These are phyloP conservation scores for Lagenaria siceraria DNA, from an alignment of 306 rosid genomes.

Conservation along the genomic window DNA sequence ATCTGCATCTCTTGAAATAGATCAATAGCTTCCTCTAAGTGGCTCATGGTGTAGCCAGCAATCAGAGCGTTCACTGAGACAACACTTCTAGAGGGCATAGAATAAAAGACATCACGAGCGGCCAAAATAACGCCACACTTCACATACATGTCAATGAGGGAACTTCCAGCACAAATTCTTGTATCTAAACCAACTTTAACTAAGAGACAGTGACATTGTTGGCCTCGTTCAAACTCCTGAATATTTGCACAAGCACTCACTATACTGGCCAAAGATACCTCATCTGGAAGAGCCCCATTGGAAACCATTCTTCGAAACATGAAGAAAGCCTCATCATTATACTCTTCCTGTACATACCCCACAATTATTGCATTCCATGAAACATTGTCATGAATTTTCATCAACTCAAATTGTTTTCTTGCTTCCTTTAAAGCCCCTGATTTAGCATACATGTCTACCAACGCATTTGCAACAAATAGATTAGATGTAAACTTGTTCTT, in stretches of 20 bases:
- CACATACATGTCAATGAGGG: constrained; percentile 2
- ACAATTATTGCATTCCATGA: constrained; percentile 7
- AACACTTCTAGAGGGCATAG: neutral
- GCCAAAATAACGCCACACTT: neutral
- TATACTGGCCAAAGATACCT: neutral
- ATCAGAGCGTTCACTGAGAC: neutral
- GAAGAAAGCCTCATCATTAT: neutral
- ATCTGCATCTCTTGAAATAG: neutral
- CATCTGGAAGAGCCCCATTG: neutral
- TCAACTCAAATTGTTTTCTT: constrained; percentile 1
- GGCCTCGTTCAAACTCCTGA: neutral
- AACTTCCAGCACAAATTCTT: neutral
- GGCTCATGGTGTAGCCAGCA: neutral
- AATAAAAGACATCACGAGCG: neutral
- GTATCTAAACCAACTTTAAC: constrained; percentile 4
- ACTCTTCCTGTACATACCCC: neutral
- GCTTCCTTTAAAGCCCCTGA: neutral
- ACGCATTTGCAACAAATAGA: neutral
- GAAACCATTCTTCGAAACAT: constrained; percentile 5
- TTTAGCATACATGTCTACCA: constrained; percentile 7
- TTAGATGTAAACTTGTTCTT: constrained; percentile 1
- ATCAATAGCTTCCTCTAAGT: neutral
- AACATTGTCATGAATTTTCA: neutral
- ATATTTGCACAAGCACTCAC: constrained; percentile 1
- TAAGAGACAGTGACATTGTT: neutral